phyloP scores from a whole-genome alignment of 768 basidiomycete species.

The Pulveroboletus sp. region DNA sequence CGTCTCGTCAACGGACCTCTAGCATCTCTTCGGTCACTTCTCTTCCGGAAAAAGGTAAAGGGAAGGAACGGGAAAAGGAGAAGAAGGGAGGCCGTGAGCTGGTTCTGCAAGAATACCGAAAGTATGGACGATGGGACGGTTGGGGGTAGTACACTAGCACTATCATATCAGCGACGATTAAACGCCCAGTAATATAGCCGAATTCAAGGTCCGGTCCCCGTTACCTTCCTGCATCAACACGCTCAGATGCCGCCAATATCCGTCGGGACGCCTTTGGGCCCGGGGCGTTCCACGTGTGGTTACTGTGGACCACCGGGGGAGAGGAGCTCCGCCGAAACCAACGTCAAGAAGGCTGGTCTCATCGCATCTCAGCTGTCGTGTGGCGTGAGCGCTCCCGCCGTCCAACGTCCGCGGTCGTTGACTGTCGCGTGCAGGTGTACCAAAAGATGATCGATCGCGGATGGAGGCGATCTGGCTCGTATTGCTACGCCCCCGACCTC shows the following conservation, averaged over 20 bases:
- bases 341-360: conserved; percentile 45
- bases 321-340: conserved; percentile 41
- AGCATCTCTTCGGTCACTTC: conserved; percentile 51
- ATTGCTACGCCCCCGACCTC: conserved; percentile 87
- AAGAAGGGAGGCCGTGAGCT: conserved; percentile 62
- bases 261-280: conserved; percentile 24
- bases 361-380: conserved; percentile 51
- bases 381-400: conserved; percentile 32
- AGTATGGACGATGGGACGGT: conserved; percentile 87
- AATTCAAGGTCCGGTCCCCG: background rate
- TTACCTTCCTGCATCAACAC: background rate
- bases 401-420: background rate
- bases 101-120: conserved; percentile 68
- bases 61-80: conserved; percentile 51
- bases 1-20: conserved; percentile 45
- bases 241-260: conserved; percentile 26
- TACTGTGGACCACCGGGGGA: conserved; percentile 60
- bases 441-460: conserved; percentile 81
- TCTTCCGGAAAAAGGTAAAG: conserved; percentile 51
- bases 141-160: conserved; percentile 51
- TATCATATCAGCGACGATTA: background rate
- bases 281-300: conserved; percentile 49
- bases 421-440: conserved; percentile 49
- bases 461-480: conserved; percentile 80
- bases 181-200: no score